Base-by-base conservation (phyloP, 2,329 filamentous ascomycete genomes). In the Epichloe bromicola region DNA sequence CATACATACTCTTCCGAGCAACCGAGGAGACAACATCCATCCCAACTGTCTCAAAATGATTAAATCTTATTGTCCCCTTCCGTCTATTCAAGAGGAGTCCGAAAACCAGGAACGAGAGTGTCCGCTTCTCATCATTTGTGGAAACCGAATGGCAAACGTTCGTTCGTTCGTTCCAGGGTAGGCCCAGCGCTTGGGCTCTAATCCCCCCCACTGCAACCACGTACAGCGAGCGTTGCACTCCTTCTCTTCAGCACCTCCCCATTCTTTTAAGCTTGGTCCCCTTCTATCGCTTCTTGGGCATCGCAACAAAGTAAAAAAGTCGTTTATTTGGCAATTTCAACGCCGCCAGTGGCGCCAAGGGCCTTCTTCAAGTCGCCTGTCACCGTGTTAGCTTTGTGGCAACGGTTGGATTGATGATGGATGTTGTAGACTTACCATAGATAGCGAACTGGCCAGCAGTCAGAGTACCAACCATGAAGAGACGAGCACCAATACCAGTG, bases 401-500 rank as follows among this genome's bases (percentile, higher is more conserved):
- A 11, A 12, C 34, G 7, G 15, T 39, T 39, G 8, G 19, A 19
- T 12, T 10, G 26, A 37, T 14, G 34, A n/a, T 17, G 5, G 34
- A 46, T 38, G 10, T 4, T 46, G 8, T 5, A 10, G 15, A 50
- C 49, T 41, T 51, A 51, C 50, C 88, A 67, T 95, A 95, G 70
- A 95, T 95, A 64, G 86, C 86, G 71, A 93, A 93, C 73, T 93
- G 87, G 68, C 84, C 83, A 57, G 83, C 83, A 56, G 84, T 88
- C 60, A 88, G 70, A 59, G 82, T 85, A 70, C 85, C 83, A 63
- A 86, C 76, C 70, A 73, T 73, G 69, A 73, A 71, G 51, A 73
- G 70, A 73, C 70, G 83, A 63, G 88, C 85, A 70, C 85, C 85
- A 61, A 94, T 85, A 80, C 88, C 88, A 63, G 77, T 74, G 75